Conservation (phyloP, 1,284 basidiomycete genomes). For the Pseudozyma flocculosa region DNA sequence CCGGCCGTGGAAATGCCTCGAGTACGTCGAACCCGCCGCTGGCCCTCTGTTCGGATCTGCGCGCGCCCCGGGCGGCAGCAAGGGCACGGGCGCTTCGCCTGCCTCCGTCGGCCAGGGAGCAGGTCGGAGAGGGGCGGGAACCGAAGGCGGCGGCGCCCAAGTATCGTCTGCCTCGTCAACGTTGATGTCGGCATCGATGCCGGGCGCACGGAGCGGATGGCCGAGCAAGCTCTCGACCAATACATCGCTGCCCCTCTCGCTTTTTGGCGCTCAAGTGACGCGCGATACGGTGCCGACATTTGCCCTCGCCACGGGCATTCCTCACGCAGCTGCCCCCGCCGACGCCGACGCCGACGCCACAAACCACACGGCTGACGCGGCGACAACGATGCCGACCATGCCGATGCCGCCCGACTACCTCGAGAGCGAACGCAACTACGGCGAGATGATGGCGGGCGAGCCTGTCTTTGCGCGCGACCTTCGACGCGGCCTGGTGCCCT, state of each 20-base stretch:
- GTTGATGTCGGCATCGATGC: no score
- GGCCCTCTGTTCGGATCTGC: no score
- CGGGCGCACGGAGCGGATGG: constrained; percentile 24
- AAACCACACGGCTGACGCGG: no score
- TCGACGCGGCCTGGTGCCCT: constrained; percentile 16
- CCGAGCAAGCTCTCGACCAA: constrained; percentile 16
- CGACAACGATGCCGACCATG: no score
- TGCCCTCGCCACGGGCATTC: background rate
- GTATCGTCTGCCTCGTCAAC: no score
- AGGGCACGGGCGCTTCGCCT: no score
- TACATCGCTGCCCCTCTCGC: constrained; percentile 16
- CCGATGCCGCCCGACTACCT: constrained; percentile 3
- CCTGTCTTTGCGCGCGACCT: constrained; percentile 31
- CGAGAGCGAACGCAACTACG: constrained; percentile 36
- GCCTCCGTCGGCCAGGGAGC: no score
- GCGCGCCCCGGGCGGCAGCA: no score
- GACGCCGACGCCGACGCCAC: no score
- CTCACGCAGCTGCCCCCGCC: no score
- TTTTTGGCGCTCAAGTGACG: constrained; percentile 19
- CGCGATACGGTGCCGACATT: constrained; percentile 21
- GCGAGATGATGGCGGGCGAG: constrained; percentile 27
- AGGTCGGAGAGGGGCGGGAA: no score
- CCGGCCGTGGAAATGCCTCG: constrained; percentile 33
- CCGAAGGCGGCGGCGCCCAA: no score
- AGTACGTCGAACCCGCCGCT: constrained; percentile 22